Percentiles rank a stretch among this genome's conserved stretches.
phyloP scores from a whole-genome alignment of 441 rosid genomes.

The Euphorbia corollata region DNA sequence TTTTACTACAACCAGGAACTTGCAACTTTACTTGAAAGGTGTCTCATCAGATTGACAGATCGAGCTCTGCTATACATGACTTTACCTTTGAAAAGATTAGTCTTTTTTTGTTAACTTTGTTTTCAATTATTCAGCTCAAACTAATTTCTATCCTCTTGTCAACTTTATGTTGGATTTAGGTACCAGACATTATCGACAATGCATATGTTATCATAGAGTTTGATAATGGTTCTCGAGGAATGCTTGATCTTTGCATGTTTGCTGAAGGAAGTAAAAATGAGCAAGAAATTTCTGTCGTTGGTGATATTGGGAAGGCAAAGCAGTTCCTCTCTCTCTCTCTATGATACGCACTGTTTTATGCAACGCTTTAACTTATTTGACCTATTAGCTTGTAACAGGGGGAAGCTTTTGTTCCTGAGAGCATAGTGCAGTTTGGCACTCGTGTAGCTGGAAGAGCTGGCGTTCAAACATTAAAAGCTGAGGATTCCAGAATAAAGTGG shows the following conservation, averaged over 20 bases:
- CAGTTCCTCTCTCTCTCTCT: neutral
- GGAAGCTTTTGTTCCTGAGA: slow-evolving; percentile 88
- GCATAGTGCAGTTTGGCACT: slow-evolving; percentile 54
- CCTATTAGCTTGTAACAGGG: slow-evolving; percentile 37
- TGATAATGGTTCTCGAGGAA: slow-evolving; percentile 81
- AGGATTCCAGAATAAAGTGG: slow-evolving; percentile 69
- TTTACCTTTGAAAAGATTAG: no score
- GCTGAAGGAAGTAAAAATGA: slow-evolving; percentile 95
- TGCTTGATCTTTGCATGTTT: slow-evolving; percentile 96
- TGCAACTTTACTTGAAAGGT: neutral
- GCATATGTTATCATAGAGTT: slow-evolving; percentile 83
- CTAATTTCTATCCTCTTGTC: neutral
- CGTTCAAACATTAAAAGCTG: slow-evolving; percentile 50
- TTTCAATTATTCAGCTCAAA: neutral
- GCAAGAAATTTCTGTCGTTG: slow-evolving; percentile 84
- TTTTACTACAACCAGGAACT: neutral
- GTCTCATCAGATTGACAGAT: slow-evolving; percentile 1
- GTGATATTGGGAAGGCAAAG: slow-evolving; percentile 69
- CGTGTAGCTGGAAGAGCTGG: slow-evolving; percentile 61
- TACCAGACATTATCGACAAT: slow-evolving; percentile 85
- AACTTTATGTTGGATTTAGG: slow-evolving; percentile 36
- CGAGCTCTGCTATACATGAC: neutral
- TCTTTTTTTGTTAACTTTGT: neutral
- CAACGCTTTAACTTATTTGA: neutral
- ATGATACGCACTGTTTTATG: neutral